Percentiles rank a stretch among this genome's conserved stretches.
These are phyloP conservation scores for Cercospora berteroae DNA, from an alignment of 2,329 filamentous ascomycete species.

Conservation along the genomic window DNA sequence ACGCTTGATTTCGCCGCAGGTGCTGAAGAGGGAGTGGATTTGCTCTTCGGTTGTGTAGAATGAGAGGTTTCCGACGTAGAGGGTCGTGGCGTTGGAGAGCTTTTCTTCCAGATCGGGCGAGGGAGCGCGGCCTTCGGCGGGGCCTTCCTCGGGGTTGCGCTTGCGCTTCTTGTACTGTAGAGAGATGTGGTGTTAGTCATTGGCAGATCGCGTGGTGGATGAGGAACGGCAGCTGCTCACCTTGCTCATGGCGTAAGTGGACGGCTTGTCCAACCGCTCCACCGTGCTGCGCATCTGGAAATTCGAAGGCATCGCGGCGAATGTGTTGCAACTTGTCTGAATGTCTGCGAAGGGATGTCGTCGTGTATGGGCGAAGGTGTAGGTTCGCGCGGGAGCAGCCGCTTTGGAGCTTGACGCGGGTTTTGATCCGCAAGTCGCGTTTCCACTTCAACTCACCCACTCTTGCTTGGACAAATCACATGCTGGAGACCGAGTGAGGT, in stretches of 20 bases:
- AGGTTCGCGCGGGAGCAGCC: constrained; percentile 8
- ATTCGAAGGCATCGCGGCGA: constrained; percentile 45
- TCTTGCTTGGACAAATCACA: background rate
- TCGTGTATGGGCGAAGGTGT: constrained; percentile 2
- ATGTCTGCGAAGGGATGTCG: background rate
- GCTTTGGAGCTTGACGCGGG: constrained; percentile 16
- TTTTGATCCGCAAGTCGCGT: constrained; percentile 11
- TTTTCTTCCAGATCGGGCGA: constrained; percentile 69
- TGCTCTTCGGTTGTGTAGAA: constrained; percentile 88
- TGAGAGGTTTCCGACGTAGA: constrained; percentile 95
- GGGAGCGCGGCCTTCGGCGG: constrained; percentile 43
- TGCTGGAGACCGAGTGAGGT: background rate
- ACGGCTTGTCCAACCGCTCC: constrained; percentile 88
- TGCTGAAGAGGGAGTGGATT: constrained; percentile 70
- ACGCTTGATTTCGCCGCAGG: constrained; percentile 93
- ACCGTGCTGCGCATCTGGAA: constrained; percentile 65
- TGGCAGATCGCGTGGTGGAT: constrained; percentile 6
- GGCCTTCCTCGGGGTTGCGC: constrained; percentile 58
- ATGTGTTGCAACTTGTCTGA: constrained; percentile 1
- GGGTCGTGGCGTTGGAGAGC: constrained; percentile 81
- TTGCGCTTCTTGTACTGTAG: constrained; percentile 69
- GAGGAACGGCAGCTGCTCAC: constrained; percentile 51
- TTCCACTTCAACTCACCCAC: background rate
- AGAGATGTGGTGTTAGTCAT: background rate
- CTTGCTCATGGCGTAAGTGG: constrained; percentile 84